Conservation (phyloP, 768 basidiomycete genomes). For the Termitomyces heimii region DNA sequence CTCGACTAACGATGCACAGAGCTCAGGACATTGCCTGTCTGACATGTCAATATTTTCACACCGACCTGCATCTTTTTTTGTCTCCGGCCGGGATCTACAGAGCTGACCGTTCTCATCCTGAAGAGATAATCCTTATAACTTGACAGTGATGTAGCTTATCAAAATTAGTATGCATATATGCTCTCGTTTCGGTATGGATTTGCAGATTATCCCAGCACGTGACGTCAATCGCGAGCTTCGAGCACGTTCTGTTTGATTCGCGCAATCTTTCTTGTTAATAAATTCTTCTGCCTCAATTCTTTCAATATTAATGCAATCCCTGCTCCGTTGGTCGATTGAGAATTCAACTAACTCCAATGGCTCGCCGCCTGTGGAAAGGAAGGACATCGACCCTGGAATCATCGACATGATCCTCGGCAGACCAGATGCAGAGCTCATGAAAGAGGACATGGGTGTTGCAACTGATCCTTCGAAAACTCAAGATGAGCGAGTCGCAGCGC, state of each 20-base stretch:
- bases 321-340: conserved; percentile 80
- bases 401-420: conserved; percentile 84
- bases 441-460: conserved; percentile 66
- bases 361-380: conserved; percentile 27
- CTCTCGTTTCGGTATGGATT: no score
- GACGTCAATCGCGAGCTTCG: conserved; percentile 1
- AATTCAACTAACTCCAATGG: conserved; percentile 41
- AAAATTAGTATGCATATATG: no score
- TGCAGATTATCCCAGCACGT: background rate
- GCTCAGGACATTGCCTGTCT: no score
- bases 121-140: no score
- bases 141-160: no score
- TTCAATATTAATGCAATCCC: conserved; percentile 50
- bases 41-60: no score
- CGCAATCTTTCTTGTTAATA: background rate
- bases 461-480: conserved; percentile 48
- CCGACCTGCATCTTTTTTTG: no score
- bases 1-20: no score
- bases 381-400: conserved; percentile 73
- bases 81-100: no score
- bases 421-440: conserved; percentile 79
- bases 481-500: conserved; percentile 55
- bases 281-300: background rate
- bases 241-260: conserved; percentile 11
- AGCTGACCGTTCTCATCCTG: no score